Evolutionary conservation across 768 basidiomycete genomes (phyloP).

Genomic region (Cystofilobasidium bisporidii): DNA sequence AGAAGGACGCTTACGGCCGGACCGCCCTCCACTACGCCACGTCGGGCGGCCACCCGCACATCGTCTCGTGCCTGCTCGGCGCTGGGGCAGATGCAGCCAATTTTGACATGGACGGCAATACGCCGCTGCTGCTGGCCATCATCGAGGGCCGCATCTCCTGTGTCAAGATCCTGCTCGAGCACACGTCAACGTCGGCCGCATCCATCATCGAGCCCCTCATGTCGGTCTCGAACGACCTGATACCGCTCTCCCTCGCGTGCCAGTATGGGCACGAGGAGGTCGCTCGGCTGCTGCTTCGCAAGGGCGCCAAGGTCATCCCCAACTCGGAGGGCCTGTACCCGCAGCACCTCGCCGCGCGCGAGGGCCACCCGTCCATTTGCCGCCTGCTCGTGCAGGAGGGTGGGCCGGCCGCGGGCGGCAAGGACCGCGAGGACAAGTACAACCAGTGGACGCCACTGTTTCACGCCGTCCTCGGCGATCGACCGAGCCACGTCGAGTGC

Average conservation of each 20-base stretch:
- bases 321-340: slow-evolving; percentile 97
- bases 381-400: slow-evolving; percentile 55
- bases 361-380: slow-evolving; percentile 82
- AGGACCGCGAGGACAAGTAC: slow-evolving; percentile 92
- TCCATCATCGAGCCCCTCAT: slow-evolving; percentile 46
- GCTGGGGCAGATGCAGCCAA: slow-evolving; percentile 53
- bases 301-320: slow-evolving; percentile 66
- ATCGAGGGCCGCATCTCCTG: slow-evolving; percentile 72
- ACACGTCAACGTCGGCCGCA: not conserved
- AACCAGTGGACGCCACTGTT: slow-evolving; percentile 97
- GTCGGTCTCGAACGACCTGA: slow-evolving; percentile 55
- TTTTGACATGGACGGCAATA: slow-evolving; percentile 87
- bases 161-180: slow-evolving; percentile 59
- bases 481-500: slow-evolving; percentile 53
- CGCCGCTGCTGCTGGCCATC: slow-evolving; percentile 86
- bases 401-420: slow-evolving; percentile 43
- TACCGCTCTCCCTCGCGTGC: slow-evolving; percentile 81
- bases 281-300: slow-evolving; percentile 61
- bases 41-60: slow-evolving; percentile 72
- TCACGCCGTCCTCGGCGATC: slow-evolving; percentile 75
- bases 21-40: slow-evolving; percentile 91
- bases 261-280: slow-evolving; percentile 80
- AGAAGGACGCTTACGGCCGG: slow-evolving; percentile 80
- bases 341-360: slow-evolving; percentile 86
- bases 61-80: slow-evolving; percentile 67